Base-by-base conservation (phyloP, 495 filamentous ascomycete genomes). In the Daldinia loculata region DNA sequence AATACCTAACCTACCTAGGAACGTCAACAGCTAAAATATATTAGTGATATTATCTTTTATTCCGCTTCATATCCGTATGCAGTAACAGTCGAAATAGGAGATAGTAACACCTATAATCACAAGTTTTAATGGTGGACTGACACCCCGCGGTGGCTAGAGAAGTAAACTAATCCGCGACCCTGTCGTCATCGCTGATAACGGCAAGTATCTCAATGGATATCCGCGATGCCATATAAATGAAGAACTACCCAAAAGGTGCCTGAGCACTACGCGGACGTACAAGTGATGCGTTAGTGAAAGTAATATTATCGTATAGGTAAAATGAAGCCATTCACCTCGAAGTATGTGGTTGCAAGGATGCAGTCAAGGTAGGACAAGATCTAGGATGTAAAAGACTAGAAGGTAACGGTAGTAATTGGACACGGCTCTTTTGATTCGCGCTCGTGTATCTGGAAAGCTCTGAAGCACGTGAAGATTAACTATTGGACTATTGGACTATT, bases 181-280 rank as follows among this genome's bases (percentile, higher is more conserved):
- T 57, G 19, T 57, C 32, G 32, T 57, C 32, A 39, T 57, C 55
- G 34, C 19, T 57, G 55, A 34, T 38, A 38, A 34, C 55, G 19
- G 32, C 32, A 24, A 24, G 32, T 34, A 15, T 38, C 34, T 57
- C 32, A 38, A 57, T 38, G 32, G 24, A 53, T 30, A 17, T 52
- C 26, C 50, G 27, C 50, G 26, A 30, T 29, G 50, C 50, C 26
- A 27, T 53, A 53, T 30, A 53, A 29, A 29, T 30, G 50, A 30
- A 14, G 2, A 29, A 48, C 9, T 48, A 24, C 43, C 43, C 19
- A 24, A 48, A 48, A 22, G 43, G 43, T 48, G 43, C 17, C 43
- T 48, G 43, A 48, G 43, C 43, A 22, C 17, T 2, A 12, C 22
- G 43, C 24, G 27, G 50, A 53, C 24, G 27, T 53, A 30, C 50